Percentiles rank a stretch among this genome's conserved stretches.
These are phyloP conservation scores for Daldinia vernicosa DNA, from an alignment of 495 filamentous ascomycete genomes.

Conservation along the genomic window DNA sequence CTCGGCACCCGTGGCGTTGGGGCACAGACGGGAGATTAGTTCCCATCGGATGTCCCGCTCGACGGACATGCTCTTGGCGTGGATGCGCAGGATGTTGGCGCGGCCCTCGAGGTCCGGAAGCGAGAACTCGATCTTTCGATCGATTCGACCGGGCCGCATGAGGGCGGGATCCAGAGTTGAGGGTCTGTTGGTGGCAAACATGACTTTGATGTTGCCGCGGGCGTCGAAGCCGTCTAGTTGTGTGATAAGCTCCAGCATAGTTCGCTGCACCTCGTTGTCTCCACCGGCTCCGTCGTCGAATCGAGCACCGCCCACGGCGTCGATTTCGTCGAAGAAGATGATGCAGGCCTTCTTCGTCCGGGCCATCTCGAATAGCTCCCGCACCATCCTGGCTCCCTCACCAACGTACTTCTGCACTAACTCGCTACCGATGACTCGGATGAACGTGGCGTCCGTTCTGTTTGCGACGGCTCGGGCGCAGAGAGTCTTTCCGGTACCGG, in stretches of 20 bases:
- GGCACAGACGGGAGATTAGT: constrained; percentile 93
- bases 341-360: constrained; percentile 99
- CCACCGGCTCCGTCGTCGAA: constrained; percentile 98
- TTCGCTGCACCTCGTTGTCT: constrained; percentile 99
- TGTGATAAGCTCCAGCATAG: constrained; percentile 98
- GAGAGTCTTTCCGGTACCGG: constrained; percentile 97
- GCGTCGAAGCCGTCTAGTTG: constrained; percentile 98
- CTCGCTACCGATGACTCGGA: constrained; percentile 96
- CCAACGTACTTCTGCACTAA: constrained; percentile 99
- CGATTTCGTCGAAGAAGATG: constrained; percentile 99
- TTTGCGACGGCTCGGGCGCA: constrained; percentile 98
- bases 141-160: constrained; percentile 97
- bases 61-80: constrained; percentile 99
- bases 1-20: constrained; percentile 96
- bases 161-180: constrained; percentile 95
- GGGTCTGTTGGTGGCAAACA: constrained; percentile 98
- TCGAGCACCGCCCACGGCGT: constrained; percentile 96
- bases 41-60: constrained; percentile 99
- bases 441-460: constrained; percentile 97
- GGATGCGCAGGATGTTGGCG: constrained; percentile 96
- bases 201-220: constrained; percentile 99
- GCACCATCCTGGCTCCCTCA: constrained; percentile 96
- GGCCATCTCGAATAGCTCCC: constrained; percentile 99
- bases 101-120: constrained; percentile 95
- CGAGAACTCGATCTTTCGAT: constrained; percentile 98